These are phyloP conservation scores for Alternaria sp. DNA, from an alignment of 2,329 filamentous ascomycete genomes.

Conservation along the genomic window DNA sequence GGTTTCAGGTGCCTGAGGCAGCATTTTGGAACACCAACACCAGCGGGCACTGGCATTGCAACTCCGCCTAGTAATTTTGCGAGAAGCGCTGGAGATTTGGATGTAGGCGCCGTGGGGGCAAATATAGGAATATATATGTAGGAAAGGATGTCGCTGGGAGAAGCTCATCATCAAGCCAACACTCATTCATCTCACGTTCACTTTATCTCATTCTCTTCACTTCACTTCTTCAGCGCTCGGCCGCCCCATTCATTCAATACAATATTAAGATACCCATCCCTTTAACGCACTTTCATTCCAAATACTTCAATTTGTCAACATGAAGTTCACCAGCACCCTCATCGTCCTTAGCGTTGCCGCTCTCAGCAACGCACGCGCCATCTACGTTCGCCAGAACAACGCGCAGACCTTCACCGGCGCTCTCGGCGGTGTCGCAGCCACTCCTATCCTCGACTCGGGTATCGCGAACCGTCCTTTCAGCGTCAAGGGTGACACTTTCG, in stretches of 20 bases:
- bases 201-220: slow-evolving; percentile 10
- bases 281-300: not conserved
- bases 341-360: slow-evolving; percentile 25
- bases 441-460: slow-evolving; percentile 58
- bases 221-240: slow-evolving; percentile 31
- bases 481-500: slow-evolving; percentile 55
- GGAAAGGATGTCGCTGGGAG: not conserved
- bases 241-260: slow-evolving; percentile 21
- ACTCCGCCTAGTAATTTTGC: slow-evolving; percentile 17
- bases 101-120: not conserved
- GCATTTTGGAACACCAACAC: not conserved
- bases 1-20: slow-evolving; percentile 33
- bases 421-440: slow-evolving; percentile 61
- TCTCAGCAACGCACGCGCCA: slow-evolving; percentile 24
- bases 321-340: slow-evolving; percentile 32
- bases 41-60: slow-evolving; percentile 15
- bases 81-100: not conserved
- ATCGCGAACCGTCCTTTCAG: slow-evolving; percentile 53
- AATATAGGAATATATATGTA: not conserved
- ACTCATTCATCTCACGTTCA: slow-evolving; percentile 9
- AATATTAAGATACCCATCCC: slow-evolving; percentile 6
- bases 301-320: slow-evolving; percentile 16
- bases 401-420: slow-evolving; percentile 52
- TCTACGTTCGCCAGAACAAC: slow-evolving; percentile 34
- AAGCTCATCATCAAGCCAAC: slow-evolving; percentile 1